Evolutionary conservation across 108 stramenopile species (phyloP), one percentile per base, ranked within the genome.

Genomic region (Bacterosira constricta): DNA sequence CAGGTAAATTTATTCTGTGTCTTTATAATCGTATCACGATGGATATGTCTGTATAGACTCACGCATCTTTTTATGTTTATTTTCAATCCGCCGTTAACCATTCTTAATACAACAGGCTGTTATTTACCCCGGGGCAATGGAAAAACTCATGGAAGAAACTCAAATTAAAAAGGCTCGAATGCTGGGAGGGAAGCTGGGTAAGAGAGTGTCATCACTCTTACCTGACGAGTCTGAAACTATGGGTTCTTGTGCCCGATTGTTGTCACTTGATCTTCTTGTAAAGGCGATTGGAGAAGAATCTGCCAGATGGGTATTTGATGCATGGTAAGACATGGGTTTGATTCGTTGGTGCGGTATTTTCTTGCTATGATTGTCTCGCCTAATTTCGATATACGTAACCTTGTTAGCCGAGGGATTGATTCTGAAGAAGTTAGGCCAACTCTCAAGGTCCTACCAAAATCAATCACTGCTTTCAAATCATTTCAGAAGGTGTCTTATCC

Each of bases 111-210:
- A 7, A 17, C 6, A 71, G 70, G 90, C 93, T n/a, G 75, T 95
- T 0, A 70, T 87, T 46, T 78, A 74, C 58, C 88, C 90, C 4
- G 42, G 66, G 17, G 46, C 77, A 38, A 85, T 95, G 47, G 49
- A 70, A 4, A 50, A 79, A 15, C 42, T 95, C 6, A 69, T 95
- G 76, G 64, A 75, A 2, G 77, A 82, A 38, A 95, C 93, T 17
- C 78, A 82, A 44, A 80, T 95, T 13, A 69, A 64, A 39, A 95
- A 95, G 66, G 87, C 85, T 34, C 80, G 93, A 4, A 83, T 90
- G 82, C 80, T 95, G 42, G 93, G 93, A 34, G 93, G 93, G n/a
- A 92, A 92, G 49, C 51, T 92, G 12, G 93, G 93, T 15, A 89
- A 85, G 58, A 61, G 75, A 36, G 82, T 84, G 3, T 44, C 63